phyloP scores from a whole-genome alignment of 2,329 filamentous ascomycete species.

The Neonectria ditissima region DNA sequence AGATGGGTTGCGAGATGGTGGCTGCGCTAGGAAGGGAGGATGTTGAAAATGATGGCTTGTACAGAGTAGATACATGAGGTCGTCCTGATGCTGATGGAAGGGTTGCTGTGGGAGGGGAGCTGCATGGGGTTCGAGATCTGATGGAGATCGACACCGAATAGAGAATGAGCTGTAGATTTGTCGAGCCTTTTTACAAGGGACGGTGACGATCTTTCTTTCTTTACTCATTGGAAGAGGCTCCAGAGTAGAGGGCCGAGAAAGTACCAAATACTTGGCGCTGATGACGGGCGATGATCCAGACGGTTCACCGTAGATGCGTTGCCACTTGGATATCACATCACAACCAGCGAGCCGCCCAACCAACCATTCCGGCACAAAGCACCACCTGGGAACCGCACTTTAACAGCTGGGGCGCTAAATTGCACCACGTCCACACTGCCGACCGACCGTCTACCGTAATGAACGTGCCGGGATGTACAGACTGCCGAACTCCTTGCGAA shows the following conservation, averaged over 20 bases:
- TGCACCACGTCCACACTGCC: background rate
- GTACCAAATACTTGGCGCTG: background rate
- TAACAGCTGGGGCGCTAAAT: background rate
- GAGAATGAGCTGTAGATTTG: background rate
- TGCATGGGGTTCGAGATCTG: background rate
- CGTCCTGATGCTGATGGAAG: slow-evolving; percentile 10
- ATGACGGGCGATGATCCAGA: background rate
- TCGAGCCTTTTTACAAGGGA: background rate
- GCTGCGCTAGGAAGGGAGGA: slow-evolving; percentile 23
- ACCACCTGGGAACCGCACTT: background rate
- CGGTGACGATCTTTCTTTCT: background rate
- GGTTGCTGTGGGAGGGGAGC: background rate
- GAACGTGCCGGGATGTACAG: slow-evolving; percentile 1
- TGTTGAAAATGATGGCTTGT: slow-evolving; percentile 2
- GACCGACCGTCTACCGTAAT: background rate
- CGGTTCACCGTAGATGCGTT: background rate
- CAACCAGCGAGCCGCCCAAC: background rate
- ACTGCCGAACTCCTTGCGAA: slow-evolving; percentile 6
- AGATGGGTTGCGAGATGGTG: slow-evolving; percentile 20
- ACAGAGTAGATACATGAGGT: slow-evolving; percentile 16
- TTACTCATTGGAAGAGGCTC: background rate
- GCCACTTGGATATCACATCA: background rate
- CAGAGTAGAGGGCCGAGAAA: background rate
- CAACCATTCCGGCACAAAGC: background rate
- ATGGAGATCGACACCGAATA: background rate